Percentiles rank a stretch among this genome's conserved stretches.
Evolutionary conservation across 805 yeast species (phyloP).

Genomic region (Suhomyces kilbournensis): DNA sequence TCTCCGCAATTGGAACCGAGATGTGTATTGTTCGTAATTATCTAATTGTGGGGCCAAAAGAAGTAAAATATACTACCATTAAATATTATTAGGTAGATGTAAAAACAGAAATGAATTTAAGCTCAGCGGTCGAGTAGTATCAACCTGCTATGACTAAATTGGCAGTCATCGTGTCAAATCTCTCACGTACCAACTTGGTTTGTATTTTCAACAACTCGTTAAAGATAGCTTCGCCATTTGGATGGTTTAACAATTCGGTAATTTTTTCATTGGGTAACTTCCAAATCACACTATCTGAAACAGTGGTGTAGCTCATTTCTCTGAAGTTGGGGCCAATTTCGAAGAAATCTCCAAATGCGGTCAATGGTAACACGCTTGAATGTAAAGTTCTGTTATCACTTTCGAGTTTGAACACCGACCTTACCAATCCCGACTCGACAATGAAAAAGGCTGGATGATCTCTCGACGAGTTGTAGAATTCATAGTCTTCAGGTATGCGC

Average conservation of each 20-base stretch:
- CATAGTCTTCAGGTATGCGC: conserved; percentile 43
- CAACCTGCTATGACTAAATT: conserved; percentile 64
- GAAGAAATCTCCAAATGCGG: conserved; percentile 65
- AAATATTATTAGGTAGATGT: background rate
- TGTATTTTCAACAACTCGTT: conserved; percentile 64
- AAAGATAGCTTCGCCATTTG: conserved; percentile 49
- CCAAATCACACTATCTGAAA: conserved; percentile 69
- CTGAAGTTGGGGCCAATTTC: conserved; percentile 36
- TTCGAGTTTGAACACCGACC: conserved; percentile 37
- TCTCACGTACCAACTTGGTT: conserved; percentile 59
- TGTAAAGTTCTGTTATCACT: conserved; percentile 35
- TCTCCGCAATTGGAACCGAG: background rate
- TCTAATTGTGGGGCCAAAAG: background rate
- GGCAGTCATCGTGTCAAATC: conserved; percentile 74
- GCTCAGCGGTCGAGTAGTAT: background rate
- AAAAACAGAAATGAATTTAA: background rate
- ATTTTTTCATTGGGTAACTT: conserved; percentile 49
- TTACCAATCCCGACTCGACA: conserved; percentile 48
- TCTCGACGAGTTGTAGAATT: conserved; percentile 44
- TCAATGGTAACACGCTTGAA: conserved; percentile 60
- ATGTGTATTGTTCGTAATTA: background rate
- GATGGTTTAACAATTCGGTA: conserved; percentile 41
- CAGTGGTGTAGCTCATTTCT: conserved; percentile 50
- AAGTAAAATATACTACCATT: background rate
- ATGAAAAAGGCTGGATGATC: conserved; percentile 53